These are phyloP conservation scores for Choricystis sp. DNA, from an alignment of 139 green algal species.

Conservation along the genomic window DNA sequence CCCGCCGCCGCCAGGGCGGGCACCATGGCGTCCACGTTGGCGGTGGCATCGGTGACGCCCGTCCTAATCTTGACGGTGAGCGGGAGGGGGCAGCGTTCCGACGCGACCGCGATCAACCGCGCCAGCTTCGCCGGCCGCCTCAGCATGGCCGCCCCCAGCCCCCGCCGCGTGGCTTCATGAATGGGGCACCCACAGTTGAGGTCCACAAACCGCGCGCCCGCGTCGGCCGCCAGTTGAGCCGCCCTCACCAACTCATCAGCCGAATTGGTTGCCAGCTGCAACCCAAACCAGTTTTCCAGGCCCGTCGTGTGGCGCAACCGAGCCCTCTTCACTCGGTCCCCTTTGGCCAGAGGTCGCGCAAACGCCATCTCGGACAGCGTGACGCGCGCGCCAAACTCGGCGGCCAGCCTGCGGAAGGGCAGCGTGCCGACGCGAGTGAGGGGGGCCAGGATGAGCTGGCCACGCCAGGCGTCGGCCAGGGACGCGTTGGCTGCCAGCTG, in stretches of 20 bases:
- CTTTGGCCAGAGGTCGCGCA: slow-evolving; percentile 34
- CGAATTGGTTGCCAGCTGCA: slow-evolving; percentile 61
- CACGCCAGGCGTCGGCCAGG: slow-evolving; percentile 19
- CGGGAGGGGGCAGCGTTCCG: slow-evolving; percentile 34
- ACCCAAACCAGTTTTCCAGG: slow-evolving; percentile 17
- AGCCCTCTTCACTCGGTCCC: slow-evolving; percentile 10
- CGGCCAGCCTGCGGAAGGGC: slow-evolving; percentile 56
- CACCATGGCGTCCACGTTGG: slow-evolving; percentile 47
- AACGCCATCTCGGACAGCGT: slow-evolving; percentile 71
- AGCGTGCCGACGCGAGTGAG: slow-evolving; percentile 51
- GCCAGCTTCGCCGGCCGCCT: slow-evolving; percentile 62
- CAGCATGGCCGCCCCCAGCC: slow-evolving; percentile 55
- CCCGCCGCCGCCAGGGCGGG: slow-evolving; percentile 36
- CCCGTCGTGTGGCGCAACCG: slow-evolving; percentile 7
- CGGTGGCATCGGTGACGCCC: slow-evolving; percentile 36
- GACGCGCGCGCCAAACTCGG: slow-evolving; percentile 42
- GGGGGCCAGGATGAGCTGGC: slow-evolving; percentile 44
- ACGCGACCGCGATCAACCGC: slow-evolving; percentile 56
- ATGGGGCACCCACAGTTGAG: slow-evolving; percentile 81
- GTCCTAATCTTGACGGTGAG: slow-evolving; percentile 66
- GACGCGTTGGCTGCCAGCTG: slow-evolving; percentile 16
- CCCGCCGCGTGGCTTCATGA: slow-evolving; percentile 55
- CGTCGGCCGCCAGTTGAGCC: slow-evolving; percentile 31
- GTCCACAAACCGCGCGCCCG: slow-evolving; percentile 54
- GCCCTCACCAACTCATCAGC: slow-evolving; percentile 56